A percentile compares a stretch with the other conserved stretches of the same genome.
These are phyloP conservation scores for Trametes versicolor DNA, from an alignment of 1,284 basidiomycete species.

Conservation along the genomic window DNA sequence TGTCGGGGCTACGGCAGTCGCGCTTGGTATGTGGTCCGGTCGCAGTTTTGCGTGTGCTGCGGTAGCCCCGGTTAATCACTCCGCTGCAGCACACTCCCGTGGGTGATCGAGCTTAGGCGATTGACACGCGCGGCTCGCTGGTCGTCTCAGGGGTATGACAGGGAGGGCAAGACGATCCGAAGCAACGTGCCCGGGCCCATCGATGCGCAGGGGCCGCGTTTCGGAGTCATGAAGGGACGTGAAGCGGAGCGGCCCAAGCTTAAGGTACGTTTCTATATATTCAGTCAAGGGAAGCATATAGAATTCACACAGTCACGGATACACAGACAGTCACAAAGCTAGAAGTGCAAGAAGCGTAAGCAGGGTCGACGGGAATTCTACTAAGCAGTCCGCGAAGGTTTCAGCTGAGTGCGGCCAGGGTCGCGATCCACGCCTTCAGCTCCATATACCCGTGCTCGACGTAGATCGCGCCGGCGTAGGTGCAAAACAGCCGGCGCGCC, in stretches of 20 bases:
- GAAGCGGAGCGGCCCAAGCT: background rate
- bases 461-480: slow-evolving; percentile 12
- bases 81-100: slow-evolving; percentile 15
- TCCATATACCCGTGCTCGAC: slow-evolving; percentile 9
- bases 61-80: slow-evolving; percentile 2
- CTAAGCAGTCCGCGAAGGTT: slow-evolving; percentile 3
- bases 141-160: background rate
- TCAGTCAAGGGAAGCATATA: background rate
- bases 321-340: background rate
- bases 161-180: background rate
- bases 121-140: background rate
- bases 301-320: slow-evolving; percentile 2
- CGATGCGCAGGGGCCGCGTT: background rate
- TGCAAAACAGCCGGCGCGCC: slow-evolving; percentile 8
- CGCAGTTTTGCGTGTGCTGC: slow-evolving; percentile 5
- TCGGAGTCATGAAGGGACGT: background rate
- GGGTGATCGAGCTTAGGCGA: slow-evolving; percentile 2
- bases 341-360: background rate
- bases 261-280: background rate
- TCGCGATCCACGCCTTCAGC: slow-evolving; percentile 10
- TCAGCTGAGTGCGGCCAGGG: background rate
- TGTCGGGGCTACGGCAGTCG: background rate
- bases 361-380: background rate
- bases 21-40: background rate
- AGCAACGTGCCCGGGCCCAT: background rate